Evolutionary conservation across 108 stramenopile genomes (phyloP).

Genomic region (Skeletonema marinoi): DNA sequence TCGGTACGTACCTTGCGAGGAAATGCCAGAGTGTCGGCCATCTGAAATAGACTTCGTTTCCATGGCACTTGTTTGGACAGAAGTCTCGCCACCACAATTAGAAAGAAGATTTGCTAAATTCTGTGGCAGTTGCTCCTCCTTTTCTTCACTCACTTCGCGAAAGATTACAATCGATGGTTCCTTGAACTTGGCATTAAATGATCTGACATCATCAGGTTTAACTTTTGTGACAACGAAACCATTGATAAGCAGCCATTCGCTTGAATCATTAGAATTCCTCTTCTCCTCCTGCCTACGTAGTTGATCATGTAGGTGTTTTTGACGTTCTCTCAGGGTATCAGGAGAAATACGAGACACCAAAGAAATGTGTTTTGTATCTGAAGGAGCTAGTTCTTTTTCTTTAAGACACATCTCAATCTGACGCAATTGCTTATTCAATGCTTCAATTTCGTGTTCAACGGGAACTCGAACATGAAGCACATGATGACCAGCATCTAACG

Average conservation of each 20-base stretch:
- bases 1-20: constrained; percentile 13
- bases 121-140: neutral
- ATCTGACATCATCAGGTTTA: constrained; percentile 71
- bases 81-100: neutral
- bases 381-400: constrained; percentile 14
- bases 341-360: constrained; percentile 21
- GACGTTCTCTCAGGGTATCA: constrained; percentile 17
- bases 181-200: constrained; percentile 73
- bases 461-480: constrained; percentile 71
- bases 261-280: constrained; percentile 7
- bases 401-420: constrained; percentile 28
- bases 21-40: constrained; percentile 18
- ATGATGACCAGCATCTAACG: constrained; percentile 61
- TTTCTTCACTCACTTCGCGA: constrained; percentile 29
- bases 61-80: constrained; percentile 55
- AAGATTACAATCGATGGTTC: constrained; percentile 64
- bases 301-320: constrained; percentile 35
- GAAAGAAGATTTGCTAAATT: neutral
- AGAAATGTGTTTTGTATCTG: constrained; percentile 8
- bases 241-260: constrained; percentile 82
- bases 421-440: constrained; percentile 39
- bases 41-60: constrained; percentile 64
- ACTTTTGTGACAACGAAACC: constrained; percentile 70
- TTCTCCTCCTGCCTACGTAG: constrained; percentile 8
- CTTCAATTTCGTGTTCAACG: constrained; percentile 36